Evolutionary conservation across 768 basidiomycete genomes (phyloP), one percentile per base, ranked within the genome.

Genomic region (Russula virescens): DNA sequence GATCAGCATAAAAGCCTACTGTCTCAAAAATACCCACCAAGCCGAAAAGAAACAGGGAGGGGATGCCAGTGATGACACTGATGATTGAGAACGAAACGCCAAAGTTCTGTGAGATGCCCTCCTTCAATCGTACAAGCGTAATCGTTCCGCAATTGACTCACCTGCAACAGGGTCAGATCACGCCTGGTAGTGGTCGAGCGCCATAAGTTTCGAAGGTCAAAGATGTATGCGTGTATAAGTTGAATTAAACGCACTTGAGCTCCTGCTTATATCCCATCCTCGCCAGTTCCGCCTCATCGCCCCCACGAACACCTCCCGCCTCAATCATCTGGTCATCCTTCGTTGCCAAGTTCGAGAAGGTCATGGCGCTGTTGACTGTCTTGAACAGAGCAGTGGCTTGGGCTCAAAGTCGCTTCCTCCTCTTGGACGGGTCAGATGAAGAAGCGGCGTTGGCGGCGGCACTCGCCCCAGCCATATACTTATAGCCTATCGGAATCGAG

Each of bases 1-100:
- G 42, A 54, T n/a, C n/a, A 28, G 8, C 16, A 21, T 23, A 10
- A 35, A 5, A 58, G 13, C 65, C 45, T 16, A 26, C 45, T 1
- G 16, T 26, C 5, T 16, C 51, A 21, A n/a, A 26, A 8, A 42
- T 2, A 74, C 83, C 62, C 68, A 87, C 86, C 71, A 89, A 66
- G 19, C 88, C 87, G 73, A 83, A 89, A 47, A 81, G 69, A 67
- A 89, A 89, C 28, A 87, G 75, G 0, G 87, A 87, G 0, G 87
- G 82, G 31, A 88, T 79, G 0, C 88, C 88, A 13, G 87, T 89
- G 58, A 88, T 85, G 38, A 88, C 80, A 26, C 84, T 85, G 59
- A 91, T 89, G 71, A 91, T 86, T 10, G 84, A 86, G 73, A 90
- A 90, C 0, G 85, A 87, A 66, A 85, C 81, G 23, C 86, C 86